These are phyloP conservation scores for Eucalyptus tenuipes DNA, from an alignment of 345 rosid genomes.

Conservation along the genomic window DNA sequence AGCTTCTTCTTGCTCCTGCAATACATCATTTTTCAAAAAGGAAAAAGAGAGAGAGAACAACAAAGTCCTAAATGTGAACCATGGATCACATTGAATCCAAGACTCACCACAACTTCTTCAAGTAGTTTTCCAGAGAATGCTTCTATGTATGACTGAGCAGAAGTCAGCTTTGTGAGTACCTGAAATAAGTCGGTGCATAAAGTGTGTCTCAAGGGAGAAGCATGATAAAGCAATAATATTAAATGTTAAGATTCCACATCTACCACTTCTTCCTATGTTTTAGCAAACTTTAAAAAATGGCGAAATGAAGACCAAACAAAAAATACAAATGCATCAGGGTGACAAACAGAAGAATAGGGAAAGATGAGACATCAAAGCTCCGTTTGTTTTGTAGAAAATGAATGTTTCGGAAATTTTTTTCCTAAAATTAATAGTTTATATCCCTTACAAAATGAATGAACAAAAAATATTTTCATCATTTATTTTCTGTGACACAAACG, in stretches of 20 bases:
- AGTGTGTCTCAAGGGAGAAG: not conserved
- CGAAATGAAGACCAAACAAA: not conserved
- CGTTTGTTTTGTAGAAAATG: not conserved
- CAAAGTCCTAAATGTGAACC: not conserved
- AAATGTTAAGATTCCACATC: not conserved
- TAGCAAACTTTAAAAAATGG: not conserved
- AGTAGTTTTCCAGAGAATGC: conserved; percentile 27
- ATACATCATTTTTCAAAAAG: not conserved
- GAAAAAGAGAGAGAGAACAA: not conserved
- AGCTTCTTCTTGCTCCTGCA: conserved; percentile 67
- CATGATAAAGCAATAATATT: not conserved
- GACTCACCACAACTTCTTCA: conserved; percentile 47
- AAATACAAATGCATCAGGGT: not conserved
- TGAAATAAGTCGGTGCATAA: conserved; percentile 1
- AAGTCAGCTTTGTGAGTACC: conserved; percentile 61
- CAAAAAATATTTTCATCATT: not conserved
- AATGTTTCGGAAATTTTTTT: not conserved
- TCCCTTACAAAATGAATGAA: not conserved
- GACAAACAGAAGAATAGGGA: not conserved
- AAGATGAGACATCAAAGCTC: not conserved
- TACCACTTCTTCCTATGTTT: not conserved
- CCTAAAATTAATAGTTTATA: not conserved
- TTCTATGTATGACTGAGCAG: conserved; percentile 56
- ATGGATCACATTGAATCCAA: not conserved
- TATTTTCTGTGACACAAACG: not conserved